These are phyloP conservation scores for Suillus bovinus DNA, from an alignment of 768 basidiomycete species.

Conservation along the genomic window DNA sequence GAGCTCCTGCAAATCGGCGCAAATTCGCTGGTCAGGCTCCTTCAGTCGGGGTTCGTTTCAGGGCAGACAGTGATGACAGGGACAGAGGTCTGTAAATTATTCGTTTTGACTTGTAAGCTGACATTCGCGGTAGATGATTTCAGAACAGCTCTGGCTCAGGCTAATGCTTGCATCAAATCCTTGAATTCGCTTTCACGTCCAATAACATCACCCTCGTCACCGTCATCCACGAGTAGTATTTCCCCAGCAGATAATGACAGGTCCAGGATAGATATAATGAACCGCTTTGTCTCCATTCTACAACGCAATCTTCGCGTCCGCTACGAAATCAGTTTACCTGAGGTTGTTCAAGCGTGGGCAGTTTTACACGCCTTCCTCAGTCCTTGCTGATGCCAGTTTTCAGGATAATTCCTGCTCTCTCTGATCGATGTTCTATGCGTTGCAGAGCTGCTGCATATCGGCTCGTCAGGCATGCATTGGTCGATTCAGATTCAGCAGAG, in stretches of 20 bases:
- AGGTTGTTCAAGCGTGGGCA: constrained; percentile 76
- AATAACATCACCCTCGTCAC: constrained; percentile 35
- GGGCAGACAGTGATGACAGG: constrained; percentile 36
- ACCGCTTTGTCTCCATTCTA: constrained; percentile 61
- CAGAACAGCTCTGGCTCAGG: constrained; percentile 67
- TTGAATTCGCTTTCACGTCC: constrained; percentile 48
- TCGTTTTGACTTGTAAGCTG: neutral
- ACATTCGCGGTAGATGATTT: constrained; percentile 57
- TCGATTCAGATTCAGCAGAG: constrained; percentile 72
- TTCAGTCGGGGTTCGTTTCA: constrained; percentile 25
- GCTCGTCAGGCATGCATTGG: constrained; percentile 73
- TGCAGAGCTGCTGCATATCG: constrained; percentile 84
- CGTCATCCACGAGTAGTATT: constrained; percentile 32
- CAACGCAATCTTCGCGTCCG: constrained; percentile 73
- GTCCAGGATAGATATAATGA: constrained; percentile 64
- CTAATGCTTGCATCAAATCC: constrained; percentile 56
- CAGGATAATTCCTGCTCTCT: constrained; percentile 77
- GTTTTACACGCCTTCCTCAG: constrained; percentile 2
- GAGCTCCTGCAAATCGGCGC: constrained; percentile 28
- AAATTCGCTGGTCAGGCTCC: constrained; percentile 37
- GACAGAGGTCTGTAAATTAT: constrained; percentile 31
- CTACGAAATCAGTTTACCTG: constrained; percentile 68
- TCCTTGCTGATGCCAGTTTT: constrained; percentile 10
- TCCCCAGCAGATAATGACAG: constrained; percentile 43
- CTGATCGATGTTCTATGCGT: constrained; percentile 71